Conservation (phyloP, 352 stramenopile genomes). For the Phytophthora palmivora region DNA sequence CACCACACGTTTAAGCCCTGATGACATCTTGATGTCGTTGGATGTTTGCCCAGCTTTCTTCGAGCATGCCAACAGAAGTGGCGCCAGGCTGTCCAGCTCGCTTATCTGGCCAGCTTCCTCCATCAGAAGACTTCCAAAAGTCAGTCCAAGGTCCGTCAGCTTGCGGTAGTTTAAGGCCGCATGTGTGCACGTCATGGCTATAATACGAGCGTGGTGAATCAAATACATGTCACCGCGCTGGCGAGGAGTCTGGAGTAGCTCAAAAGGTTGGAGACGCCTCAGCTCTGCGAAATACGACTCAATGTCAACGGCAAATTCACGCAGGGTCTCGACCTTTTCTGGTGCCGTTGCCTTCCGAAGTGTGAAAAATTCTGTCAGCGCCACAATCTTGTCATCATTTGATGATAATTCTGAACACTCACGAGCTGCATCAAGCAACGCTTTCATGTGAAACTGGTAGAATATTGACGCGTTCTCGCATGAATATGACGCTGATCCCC, state of each 20-base stretch:
- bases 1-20: slow-evolving; percentile 93
- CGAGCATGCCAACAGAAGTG: slow-evolving; percentile 88
- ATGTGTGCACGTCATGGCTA: slow-evolving; percentile 97
- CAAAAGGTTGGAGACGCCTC: slow-evolving; percentile 92
- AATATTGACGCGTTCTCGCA: slow-evolving; percentile 97
- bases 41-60: slow-evolving; percentile 8
- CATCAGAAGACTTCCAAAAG: slow-evolving; percentile 92
- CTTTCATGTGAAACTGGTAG: slow-evolving; percentile 91
- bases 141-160: slow-evolving; percentile 86
- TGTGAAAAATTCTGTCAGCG: slow-evolving; percentile 51
- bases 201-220: slow-evolving; percentile 94
- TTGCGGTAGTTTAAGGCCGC: slow-evolving; percentile 89
- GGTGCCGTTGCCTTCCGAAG: slow-evolving; percentile 39
- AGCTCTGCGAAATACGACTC: slow-evolving; percentile 94
- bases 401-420: slow-evolving; percentile 17
- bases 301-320: slow-evolving; percentile 72
- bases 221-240: slow-evolving; percentile 96
- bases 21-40: slow-evolving; percentile 6
- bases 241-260: slow-evolving; percentile 92
- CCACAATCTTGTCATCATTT: slow-evolving; percentile 26
- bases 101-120: slow-evolving; percentile 96
- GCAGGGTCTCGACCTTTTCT: slow-evolving; percentile 30
- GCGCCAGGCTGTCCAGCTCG: slow-evolving; percentile 94
- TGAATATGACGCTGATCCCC: slow-evolving; percentile 90
- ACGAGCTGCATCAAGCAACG: slow-evolving; percentile 63